Conservation (phyloP, 768 basidiomycete species). For the Cubamyces sp. region DNA sequence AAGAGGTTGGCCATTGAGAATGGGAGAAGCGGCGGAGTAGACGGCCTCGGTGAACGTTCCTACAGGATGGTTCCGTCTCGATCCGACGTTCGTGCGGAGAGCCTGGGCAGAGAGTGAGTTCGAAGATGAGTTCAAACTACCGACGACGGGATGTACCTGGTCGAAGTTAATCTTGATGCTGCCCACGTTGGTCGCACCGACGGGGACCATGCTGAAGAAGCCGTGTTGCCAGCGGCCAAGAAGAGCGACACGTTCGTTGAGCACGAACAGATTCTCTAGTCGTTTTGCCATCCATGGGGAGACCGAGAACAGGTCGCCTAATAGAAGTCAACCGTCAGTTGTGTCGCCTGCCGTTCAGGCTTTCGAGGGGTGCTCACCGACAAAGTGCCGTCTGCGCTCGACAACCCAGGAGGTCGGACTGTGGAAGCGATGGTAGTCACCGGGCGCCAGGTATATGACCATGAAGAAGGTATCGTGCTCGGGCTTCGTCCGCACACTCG, state of each 20-base stretch:
- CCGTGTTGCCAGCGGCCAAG: conserved; percentile 94
- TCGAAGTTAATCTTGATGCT: conserved; percentile 97
- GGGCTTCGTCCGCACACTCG: conserved; percentile 57
- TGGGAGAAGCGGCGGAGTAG: conserved; percentile 80
- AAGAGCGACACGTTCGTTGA: conserved; percentile 97
- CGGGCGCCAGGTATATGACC: conserved; percentile 97
- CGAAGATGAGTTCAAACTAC: too few species aligned
- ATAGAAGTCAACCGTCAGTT: too few species aligned
- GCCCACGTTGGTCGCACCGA: conserved; percentile 98
- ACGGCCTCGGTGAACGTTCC: conserved; percentile 93
- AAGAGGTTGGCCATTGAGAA: conserved; percentile 89
- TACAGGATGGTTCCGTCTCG: conserved; percentile 65
- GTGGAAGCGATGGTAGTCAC: conserved; percentile 98
- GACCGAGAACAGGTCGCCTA: conserved; percentile 94
- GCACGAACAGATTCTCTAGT: conserved; percentile 89
- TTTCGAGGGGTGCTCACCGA: conserved; percentile 55
- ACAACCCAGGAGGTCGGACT: conserved; percentile 97
- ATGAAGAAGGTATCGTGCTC: conserved; percentile 90
- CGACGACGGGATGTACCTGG: conserved; percentile 47
- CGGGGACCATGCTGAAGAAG: conserved; percentile 97
- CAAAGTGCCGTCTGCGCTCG: conserved; percentile 92
- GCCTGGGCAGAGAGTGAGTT: conserved; percentile 46
- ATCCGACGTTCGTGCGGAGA: conserved; percentile 87
- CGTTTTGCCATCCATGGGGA: conserved; percentile 95
- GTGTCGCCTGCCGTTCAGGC: background rate